Evolutionary conservation across 2,329 filamentous ascomycete genomes (phyloP).

Genomic region (Aciculosporium take): DNA sequence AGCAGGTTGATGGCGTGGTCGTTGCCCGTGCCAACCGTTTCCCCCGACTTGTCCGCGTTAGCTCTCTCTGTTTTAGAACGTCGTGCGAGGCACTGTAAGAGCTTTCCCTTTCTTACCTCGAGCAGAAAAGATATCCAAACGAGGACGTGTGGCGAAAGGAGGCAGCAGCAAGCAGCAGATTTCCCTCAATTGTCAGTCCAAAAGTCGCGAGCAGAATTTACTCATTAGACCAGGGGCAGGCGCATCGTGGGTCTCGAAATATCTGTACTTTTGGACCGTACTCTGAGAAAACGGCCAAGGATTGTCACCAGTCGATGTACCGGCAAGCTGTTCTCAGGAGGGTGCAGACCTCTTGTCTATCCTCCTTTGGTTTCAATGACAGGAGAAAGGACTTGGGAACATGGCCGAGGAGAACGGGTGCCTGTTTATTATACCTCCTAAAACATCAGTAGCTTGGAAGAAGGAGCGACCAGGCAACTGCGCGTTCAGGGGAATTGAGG

Average conservation of each 20-base stretch:
- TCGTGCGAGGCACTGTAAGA: slow-evolving; percentile 3
- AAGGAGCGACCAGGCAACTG: background rate
- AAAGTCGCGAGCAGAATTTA: background rate
- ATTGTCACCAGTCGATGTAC: too few relatives aligned
- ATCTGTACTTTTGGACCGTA: background rate
- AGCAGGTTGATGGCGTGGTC: slow-evolving; percentile 11
- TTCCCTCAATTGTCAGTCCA: background rate
- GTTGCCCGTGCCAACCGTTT: slow-evolving; percentile 2
- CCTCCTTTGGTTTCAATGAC: too few relatives aligned
- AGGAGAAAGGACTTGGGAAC: background rate
- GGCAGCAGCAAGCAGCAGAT: background rate
- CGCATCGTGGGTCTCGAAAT: slow-evolving; percentile 3
- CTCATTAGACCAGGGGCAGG: background rate
- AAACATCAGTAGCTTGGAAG: background rate
- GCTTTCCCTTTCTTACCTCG: background rate
- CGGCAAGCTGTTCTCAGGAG: too few relatives aligned
- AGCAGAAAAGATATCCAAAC: background rate
- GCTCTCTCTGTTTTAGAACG: slow-evolving; percentile 1
- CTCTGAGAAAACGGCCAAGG: background rate
- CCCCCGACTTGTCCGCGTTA: background rate
- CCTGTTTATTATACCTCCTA: background rate
- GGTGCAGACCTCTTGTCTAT: too few relatives aligned
- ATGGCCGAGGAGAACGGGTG: background rate
- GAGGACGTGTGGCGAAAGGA: background rate
- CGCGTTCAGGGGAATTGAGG: slow-evolving; percentile 1